Evolutionary conservation across 805 yeast species (phyloP), one percentile per base, ranked within the genome.

Genomic region (Priceomyces castillae): DNA sequence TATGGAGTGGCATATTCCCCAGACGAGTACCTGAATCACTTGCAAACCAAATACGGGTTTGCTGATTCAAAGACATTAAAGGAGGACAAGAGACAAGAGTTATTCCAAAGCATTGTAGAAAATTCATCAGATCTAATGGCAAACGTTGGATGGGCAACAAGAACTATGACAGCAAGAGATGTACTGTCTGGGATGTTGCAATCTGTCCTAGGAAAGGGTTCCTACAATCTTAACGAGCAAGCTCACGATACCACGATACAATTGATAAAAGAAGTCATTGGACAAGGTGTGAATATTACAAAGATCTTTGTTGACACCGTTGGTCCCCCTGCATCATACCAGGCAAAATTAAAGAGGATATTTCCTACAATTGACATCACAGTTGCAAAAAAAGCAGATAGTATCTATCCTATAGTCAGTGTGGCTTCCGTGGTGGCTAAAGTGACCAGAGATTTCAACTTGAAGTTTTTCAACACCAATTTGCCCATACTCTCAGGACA

Each of bases 391-490:
- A 94, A 94, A 59, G 99, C 99, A 0, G 99, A 94, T 68, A 82
- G 97, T 15, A 59, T 89, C 15, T 94, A 76, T 59, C 97, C 98
- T 1, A 82, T 89, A 42, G 99, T 94, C 6, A 85, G 95, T 59
- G 86, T 95, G 1, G 99, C 99, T 0, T 85, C 95, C 16, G 87
- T 94, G 38, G 90, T 90, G 37, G 99, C 99, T 7, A 94, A 94
- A 59, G 99, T 94, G 5, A 90, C 98, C 0, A 77, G 99, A 57
- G 99, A 94, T 61, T 63, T 78, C 37, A 74, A 78, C 34, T 64
- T 86, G 47, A 51, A 64, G 26, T 54, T 61, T 51, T 67, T 56
- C 48, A 62, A 63, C 39, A 49, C 58, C 41, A 48, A 60, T 44
- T 33, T 71, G 43, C 44, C 55, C 46, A 36, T 56, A 46, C 39